Evolutionary conservation across 176 grass and related monocot species (phyloP).

Genomic region (Avena sativa): DNA sequence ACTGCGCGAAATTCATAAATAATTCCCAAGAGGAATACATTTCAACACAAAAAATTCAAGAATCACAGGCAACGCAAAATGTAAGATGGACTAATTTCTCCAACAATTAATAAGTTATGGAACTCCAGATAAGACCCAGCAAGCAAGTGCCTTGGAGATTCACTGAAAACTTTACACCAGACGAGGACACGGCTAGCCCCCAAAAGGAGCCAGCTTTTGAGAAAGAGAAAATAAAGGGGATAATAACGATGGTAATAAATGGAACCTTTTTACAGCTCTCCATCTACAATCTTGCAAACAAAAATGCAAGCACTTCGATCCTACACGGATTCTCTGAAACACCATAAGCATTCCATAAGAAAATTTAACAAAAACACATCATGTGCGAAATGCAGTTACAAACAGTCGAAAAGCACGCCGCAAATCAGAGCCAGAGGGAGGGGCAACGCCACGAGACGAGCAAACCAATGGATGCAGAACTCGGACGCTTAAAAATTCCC

Average conservation of each 20-base stretch:
- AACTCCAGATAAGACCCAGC: background rate
- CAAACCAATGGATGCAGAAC: conserved; percentile 12
- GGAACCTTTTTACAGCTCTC: background rate
- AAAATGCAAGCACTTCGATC: conserved; percentile 2
- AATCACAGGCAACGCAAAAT: background rate
- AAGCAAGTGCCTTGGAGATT: background rate
- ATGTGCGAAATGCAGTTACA: background rate
- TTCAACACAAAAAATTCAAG: background rate
- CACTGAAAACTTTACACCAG: background rate
- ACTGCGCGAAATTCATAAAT: background rate
- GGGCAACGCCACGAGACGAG: background rate
- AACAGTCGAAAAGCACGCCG: background rate
- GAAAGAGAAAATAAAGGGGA: background rate
- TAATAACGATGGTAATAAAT: background rate
- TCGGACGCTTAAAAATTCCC: background rate
- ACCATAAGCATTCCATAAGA: background rate
- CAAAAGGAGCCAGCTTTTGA: conserved; percentile 13
- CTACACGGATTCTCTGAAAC: background rate
- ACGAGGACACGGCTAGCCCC: conserved; percentile 7
- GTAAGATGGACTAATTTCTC: background rate
- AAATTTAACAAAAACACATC: background rate
- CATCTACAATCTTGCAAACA: background rate
- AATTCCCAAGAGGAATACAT: background rate
- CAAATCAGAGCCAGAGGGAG: conserved; percentile 16
- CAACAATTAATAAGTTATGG: background rate